Evolutionary conservation across 2,329 filamentous ascomycete genomes (phyloP).

Genomic region (Aspergillus persii): DNA sequence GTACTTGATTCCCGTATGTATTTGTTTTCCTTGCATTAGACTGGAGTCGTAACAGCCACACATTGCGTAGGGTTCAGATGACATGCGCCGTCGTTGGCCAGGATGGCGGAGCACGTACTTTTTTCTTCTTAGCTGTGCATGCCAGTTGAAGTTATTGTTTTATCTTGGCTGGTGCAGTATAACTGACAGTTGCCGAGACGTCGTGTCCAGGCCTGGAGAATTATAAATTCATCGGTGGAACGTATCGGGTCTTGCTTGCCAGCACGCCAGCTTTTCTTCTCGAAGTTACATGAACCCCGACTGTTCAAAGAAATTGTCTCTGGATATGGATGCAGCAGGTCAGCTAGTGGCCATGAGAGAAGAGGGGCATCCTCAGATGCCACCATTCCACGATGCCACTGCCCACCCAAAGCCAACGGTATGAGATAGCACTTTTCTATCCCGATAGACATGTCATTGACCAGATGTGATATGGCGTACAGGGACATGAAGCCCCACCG

Average conservation of each 20-base stretch:
- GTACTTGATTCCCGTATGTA: constrained; percentile 13
- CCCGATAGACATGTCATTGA: constrained; percentile 3
- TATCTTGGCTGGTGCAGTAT: constrained; percentile 10
- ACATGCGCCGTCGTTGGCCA: constrained; percentile 8
- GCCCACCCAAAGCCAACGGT: constrained; percentile 20
- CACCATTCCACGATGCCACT: constrained; percentile 21
- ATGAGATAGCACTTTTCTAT: constrained; percentile 3
- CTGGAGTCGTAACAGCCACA: constrained; percentile 19
- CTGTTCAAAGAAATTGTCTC: not conserved
- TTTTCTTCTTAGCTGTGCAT: constrained; percentile 7
- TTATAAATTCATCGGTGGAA: not conserved
- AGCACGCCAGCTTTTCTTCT: not conserved
- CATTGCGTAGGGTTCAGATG: constrained; percentile 9
- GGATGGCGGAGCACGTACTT: constrained; percentile 17
- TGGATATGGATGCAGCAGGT: constrained; percentile 16
- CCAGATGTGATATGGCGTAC: constrained; percentile 9
- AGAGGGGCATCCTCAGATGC: constrained; percentile 15
- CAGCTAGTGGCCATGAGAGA: constrained; percentile 12
- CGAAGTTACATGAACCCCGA: not conserved
- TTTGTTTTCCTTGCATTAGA: constrained; percentile 27
- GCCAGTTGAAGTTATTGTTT: constrained; percentile 7
- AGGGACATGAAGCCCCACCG: constrained; percentile 21
- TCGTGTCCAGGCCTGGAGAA: not conserved
- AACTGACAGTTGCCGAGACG: constrained; percentile 12
- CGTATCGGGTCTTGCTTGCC: not conserved